These are phyloP conservation scores for Vitis hybrid DNA, from an alignment of 177 flowering plant species.

Conservation along the genomic window DNA sequence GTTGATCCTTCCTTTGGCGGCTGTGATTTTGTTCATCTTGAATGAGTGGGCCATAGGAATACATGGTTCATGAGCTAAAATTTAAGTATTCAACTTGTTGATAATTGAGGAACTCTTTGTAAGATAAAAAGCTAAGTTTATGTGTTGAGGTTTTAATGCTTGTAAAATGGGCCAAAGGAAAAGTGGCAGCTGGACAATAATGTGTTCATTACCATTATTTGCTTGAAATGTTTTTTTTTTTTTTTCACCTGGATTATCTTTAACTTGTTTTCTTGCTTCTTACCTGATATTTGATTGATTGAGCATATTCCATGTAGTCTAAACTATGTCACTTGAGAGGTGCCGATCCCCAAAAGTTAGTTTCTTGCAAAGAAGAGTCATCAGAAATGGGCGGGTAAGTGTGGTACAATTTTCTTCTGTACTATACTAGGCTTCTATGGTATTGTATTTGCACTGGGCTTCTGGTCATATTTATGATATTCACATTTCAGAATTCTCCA, in stretches of 20 bases:
- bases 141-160: not conserved
- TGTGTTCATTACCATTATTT: not conserved
- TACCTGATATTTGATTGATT: slow-evolving; percentile 4
- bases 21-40: too few species aligned
- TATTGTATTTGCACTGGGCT: not conserved
- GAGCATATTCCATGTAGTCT: slow-evolving; percentile 46
- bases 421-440: too few species aligned
- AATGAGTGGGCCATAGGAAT: too few species aligned
- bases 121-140: not conserved
- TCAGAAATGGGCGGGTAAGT: slow-evolving; percentile 98
- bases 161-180: not conserved
- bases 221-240: too few species aligned
- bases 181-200: not conserved
- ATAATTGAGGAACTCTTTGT: too few species aligned
- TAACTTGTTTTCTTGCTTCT: not conserved
- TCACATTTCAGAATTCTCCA: not conserved
- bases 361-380: slow-evolving; percentile 67
- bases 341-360: slow-evolving; percentile 47
- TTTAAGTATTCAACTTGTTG: too few species aligned
- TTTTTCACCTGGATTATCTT: not conserved
- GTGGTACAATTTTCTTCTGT: not conserved
- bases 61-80: too few species aligned
- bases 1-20: slow-evolving; percentile 6
- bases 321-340: slow-evolving; percentile 65
- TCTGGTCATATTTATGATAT: not conserved